A percentile compares a stretch with the other conserved stretches of the same genome.
These are phyloP conservation scores for Cenchrus purpureus DNA, from an alignment of 176 grass and related monocot species.

Conservation along the genomic window DNA sequence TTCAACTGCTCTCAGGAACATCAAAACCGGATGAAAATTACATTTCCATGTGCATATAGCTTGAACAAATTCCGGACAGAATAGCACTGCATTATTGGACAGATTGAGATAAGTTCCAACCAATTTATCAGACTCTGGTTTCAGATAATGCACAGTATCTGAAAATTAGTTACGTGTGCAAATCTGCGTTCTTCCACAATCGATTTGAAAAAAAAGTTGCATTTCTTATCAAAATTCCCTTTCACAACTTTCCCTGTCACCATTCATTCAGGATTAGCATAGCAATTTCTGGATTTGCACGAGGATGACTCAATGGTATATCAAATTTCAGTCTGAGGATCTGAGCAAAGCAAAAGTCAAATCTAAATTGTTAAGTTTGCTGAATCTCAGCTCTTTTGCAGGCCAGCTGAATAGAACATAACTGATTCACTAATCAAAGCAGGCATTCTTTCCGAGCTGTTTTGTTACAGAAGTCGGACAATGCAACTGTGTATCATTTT, in stretches of 20 bases:
- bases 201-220: background rate
- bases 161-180: background rate
- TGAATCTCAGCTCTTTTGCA: conserved; percentile 1
- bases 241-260: background rate
- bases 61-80: background rate
- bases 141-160: background rate
- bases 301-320: background rate
- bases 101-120: background rate
- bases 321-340: background rate
- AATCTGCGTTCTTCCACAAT: background rate
- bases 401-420: background rate
- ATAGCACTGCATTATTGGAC: background rate
- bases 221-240: background rate
- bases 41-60: background rate
- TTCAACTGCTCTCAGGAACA: background rate
- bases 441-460: background rate
- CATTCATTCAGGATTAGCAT: background rate
- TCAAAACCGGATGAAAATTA: background rate
- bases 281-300: background rate
- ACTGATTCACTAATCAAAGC: background rate
- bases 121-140: background rate
- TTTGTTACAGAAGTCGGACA: conserved; percentile 23
- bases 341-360: conserved; percentile 13
- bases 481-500: background rate
- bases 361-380: conserved; percentile 14